Percentiles rank a stretch among this genome's conserved stretches.
These are phyloP conservation scores for Phlebiopsis gigantea DNA, from an alignment of 768 basidiomycete species.

Conservation along the genomic window DNA sequence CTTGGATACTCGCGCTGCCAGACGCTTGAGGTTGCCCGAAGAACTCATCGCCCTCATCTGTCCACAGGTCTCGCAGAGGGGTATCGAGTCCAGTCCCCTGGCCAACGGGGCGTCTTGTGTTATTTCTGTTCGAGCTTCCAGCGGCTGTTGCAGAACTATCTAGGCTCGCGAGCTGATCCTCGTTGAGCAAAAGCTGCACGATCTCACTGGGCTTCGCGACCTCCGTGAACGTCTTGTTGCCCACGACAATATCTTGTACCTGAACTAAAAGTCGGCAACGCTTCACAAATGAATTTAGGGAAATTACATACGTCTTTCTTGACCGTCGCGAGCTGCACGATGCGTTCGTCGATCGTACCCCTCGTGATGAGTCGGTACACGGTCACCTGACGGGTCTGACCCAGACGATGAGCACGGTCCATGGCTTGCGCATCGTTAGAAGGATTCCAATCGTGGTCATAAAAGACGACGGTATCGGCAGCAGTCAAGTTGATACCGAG, in stretches of 20 bases:
- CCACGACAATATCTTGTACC: conserved; percentile 99
- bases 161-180: conserved; percentile 82
- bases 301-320: conserved; percentile 82
- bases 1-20: conserved; percentile 17
- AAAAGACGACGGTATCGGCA: conserved; percentile 93
- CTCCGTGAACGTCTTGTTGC: conserved; percentile 92
- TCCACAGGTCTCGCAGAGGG: conserved; percentile 65
- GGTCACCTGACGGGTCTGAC: conserved; percentile 95
- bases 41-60: conserved; percentile 84
- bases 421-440: conserved; percentile 98
- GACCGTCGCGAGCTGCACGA: conserved; percentile 90
- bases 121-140: conserved; percentile 29
- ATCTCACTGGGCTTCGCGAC: conserved; percentile 95
- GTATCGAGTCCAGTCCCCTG: conserved; percentile 31
- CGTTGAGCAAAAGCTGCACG: conserved; percentile 88
- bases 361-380: conserved; percentile 92
- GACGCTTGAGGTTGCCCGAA: conserved; percentile 48
- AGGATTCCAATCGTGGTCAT: conserved; percentile 95
- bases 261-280: too few species aligned
- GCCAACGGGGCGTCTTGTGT: conserved; percentile 31
- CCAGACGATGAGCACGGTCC: conserved; percentile 96
- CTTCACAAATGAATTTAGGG: too few species aligned
- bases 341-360: conserved; percentile 95
- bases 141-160: conserved; percentile 35
- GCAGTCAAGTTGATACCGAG: conserved; percentile 95